Evolutionary conservation across 2,329 filamentous ascomycete species (phyloP).

Genomic region (Paracoccidioides lutzii): DNA sequence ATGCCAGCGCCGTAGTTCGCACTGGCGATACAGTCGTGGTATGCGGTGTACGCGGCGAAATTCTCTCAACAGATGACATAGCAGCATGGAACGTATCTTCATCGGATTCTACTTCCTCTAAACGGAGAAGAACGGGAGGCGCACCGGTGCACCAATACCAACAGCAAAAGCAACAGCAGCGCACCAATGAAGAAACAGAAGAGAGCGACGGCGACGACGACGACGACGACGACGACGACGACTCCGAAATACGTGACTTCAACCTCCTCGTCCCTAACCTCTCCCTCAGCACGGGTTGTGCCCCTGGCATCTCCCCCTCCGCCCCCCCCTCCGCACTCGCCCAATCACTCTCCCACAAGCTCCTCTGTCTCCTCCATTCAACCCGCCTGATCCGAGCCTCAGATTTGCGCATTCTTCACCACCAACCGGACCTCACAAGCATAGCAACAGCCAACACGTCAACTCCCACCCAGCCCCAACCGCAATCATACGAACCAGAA

Average conservation of each 20-base stretch:
- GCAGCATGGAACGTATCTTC: constrained; percentile 38
- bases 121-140: constrained; percentile 19
- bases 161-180: not conserved
- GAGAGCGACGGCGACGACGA: constrained; percentile 38
- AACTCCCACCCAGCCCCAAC: too few species aligned
- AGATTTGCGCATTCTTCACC: constrained; percentile 62
- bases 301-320: constrained; percentile 72
- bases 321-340: constrained; percentile 66
- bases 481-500: constrained; percentile 31
- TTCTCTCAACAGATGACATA: constrained; percentile 62
- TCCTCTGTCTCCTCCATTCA: constrained; percentile 63
- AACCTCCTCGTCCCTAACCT: constrained; percentile 86
- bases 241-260: constrained; percentile 35
- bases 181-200: constrained; percentile 4
- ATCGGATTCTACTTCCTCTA: constrained; percentile 23
- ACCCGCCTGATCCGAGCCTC: constrained; percentile 52
- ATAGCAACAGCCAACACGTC: constrained; percentile 15
- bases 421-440: constrained; percentile 24
- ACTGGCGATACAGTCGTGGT: constrained; percentile 88
- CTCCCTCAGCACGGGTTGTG: constrained; percentile 80
- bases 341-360: constrained; percentile 70
- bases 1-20: constrained; percentile 80
- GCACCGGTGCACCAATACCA: constrained; percentile 9
- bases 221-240: constrained; percentile 32
- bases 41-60: constrained; percentile 79